Evolutionary conservation across 2,329 filamentous ascomycete species (phyloP).

Genomic region (Bipolaris cookei): DNA sequence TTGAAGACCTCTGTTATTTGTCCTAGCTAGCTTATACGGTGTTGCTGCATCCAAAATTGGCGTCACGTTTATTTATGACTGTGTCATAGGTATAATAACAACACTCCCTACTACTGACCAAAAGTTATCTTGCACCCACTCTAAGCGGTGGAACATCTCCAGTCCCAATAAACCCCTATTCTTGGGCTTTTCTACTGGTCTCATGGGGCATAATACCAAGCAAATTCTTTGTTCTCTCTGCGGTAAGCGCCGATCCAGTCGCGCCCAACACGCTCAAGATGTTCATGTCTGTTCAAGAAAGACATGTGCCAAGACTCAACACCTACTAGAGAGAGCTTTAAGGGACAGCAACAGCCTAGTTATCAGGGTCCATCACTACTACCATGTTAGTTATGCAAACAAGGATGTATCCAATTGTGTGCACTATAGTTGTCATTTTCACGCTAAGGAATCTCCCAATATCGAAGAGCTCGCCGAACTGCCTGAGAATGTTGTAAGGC

Average conservation of each 20-base stretch:
- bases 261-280: constrained; percentile 1
- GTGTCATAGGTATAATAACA: not conserved
- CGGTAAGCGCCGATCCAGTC: constrained; percentile 6
- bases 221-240: constrained; percentile 9
- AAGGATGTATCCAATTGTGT: constrained; percentile 4
- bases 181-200: not conserved
- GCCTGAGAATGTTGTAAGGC: constrained; percentile 3
- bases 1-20: not conserved
- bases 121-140: not conserved
- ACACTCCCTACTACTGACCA: not conserved
- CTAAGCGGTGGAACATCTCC: not conserved
- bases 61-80: not conserved
- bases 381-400: constrained; percentile 7
- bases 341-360: constrained; percentile 8
- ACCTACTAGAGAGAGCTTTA: constrained; percentile 1
- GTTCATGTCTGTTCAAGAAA: constrained; percentile 11
- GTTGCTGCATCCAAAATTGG: not conserved
- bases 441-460: not conserved
- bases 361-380: constrained; percentile 11
- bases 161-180: not conserved
- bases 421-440: constrained; percentile 1
- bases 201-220: not conserved
- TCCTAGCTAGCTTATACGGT: not conserved
- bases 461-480: not conserved
- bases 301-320: constrained; percentile 9